phyloP scores from a whole-genome alignment of 176 grass and related monocot genomes.

The Elymus sibiricus region DNA sequence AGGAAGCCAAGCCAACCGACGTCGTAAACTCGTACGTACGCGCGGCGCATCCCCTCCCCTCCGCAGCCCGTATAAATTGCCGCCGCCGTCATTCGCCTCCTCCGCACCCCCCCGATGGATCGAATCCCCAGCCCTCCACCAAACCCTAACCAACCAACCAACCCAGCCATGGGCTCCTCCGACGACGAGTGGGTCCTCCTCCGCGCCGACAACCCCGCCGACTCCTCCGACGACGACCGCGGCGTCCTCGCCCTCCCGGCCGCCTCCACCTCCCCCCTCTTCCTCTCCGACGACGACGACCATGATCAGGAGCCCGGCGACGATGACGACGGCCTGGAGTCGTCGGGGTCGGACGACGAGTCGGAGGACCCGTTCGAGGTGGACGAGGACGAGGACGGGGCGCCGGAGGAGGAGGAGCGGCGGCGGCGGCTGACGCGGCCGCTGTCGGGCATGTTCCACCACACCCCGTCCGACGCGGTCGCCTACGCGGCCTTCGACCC shows the following conservation, averaged over 20 bases:
- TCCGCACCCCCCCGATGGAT: too few species aligned
- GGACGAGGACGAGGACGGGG: background rate
- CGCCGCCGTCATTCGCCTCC: too few species aligned
- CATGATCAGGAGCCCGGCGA: background rate
- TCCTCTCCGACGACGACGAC: background rate
- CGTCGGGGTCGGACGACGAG: too few species aligned
- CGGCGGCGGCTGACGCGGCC: background rate
- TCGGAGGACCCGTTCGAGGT: background rate
- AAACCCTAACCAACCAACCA: too few species aligned
- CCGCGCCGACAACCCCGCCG: background rate
- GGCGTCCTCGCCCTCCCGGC: background rate
- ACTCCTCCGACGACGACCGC: background rate
- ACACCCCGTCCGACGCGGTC: background rate
- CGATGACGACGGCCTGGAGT: background rate
- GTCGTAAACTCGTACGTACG: too few species aligned
- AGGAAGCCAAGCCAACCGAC: too few species aligned
- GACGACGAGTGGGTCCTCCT: constrained; percentile 29
- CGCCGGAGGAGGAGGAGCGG: too few species aligned
- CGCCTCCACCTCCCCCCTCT: background rate
- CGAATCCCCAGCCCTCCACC: too few species aligned
- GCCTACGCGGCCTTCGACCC: constrained; percentile 38
- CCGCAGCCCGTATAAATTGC: too few species aligned
- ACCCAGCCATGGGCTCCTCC: background rate
- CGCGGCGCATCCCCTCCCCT: too few species aligned
- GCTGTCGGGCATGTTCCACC: constrained; percentile 45